Conservation (phyloP, 306 rosid species). For the Glycine tomentella region DNA sequence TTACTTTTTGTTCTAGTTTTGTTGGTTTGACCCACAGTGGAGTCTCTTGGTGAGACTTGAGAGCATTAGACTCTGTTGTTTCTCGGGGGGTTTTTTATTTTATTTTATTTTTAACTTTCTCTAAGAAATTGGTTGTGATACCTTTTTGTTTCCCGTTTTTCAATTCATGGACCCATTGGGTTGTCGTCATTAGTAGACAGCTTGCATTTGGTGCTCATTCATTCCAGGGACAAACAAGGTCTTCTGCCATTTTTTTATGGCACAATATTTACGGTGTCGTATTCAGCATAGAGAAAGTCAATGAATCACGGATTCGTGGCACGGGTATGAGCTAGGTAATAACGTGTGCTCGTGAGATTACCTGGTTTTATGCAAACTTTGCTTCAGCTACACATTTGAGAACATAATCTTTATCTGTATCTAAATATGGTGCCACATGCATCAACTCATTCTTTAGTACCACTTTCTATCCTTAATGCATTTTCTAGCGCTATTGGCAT, state of each 20-base stretch:
- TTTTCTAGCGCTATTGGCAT: constrained; percentile 17
- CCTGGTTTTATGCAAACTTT: constrained; percentile 24
- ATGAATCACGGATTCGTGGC: neutral
- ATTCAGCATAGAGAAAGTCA: neutral
- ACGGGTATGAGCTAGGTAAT: too few species aligned
- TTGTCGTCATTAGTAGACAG: constrained; percentile 32
- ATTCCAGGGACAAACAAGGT: constrained; percentile 23
- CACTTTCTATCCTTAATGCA: constrained; percentile 21
- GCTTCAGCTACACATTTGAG: constrained; percentile 39
- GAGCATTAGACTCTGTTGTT: neutral
- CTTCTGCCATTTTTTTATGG: constrained; percentile 29
- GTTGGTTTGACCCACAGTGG: constrained; percentile 27
- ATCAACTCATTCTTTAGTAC: constrained; percentile 20
- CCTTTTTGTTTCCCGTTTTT: constrained; percentile 1
- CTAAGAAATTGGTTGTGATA: constrained; percentile 4
- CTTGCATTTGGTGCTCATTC: constrained; percentile 36
- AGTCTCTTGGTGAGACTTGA: neutral
- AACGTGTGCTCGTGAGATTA: constrained; percentile 26
- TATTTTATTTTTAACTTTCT: constrained; percentile 4
- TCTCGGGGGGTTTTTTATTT: neutral
- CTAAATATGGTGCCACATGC: constrained; percentile 3
- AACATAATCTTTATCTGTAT: neutral
- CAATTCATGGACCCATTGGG: constrained; percentile 40
- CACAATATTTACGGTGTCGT: constrained; percentile 12
- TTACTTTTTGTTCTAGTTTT: neutral